phyloP scores from a whole-genome alignment of 2,329 filamentous ascomycete genomes.

The Diplodia seriata region DNA sequence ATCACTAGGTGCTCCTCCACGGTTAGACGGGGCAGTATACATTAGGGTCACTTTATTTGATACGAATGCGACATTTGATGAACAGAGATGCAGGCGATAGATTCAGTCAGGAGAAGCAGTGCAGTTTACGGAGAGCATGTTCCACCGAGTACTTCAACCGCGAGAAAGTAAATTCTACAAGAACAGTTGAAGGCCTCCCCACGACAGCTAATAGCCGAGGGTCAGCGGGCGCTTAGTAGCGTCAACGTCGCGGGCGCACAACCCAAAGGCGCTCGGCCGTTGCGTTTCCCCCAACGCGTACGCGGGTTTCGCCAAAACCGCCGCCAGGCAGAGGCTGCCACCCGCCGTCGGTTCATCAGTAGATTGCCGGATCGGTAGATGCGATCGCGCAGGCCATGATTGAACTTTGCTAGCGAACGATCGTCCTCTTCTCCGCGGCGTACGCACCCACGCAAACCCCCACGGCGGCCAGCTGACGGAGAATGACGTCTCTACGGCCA shows the following conservation, averaged over 20 bases:
- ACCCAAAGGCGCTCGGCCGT: background rate
- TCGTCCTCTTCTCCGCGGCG: background rate
- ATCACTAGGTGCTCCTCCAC: background rate
- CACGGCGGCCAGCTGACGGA: background rate
- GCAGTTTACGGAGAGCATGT: background rate
- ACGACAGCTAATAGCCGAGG: no score
- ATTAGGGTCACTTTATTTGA: background rate
- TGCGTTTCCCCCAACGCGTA: background rate
- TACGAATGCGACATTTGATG: background rate
- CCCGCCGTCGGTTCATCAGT: background rate
- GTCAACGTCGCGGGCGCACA: background rate
- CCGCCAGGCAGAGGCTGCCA: background rate
- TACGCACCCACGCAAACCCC: background rate
- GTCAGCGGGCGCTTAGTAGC: background rate
- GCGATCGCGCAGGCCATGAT: no score
- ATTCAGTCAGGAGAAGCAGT: background rate
- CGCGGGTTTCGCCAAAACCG: background rate
- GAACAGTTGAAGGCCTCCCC: background rate
- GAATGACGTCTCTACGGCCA: background rate
- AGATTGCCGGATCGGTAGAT: background rate
- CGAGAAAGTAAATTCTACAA: background rate
- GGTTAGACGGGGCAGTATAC: background rate
- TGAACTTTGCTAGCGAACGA: background rate
- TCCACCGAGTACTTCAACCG: background rate
- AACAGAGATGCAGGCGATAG: background rate